phyloP scores from a whole-genome alignment of 2,329 filamentous ascomycete species.

The Zalaria sp. region DNA sequence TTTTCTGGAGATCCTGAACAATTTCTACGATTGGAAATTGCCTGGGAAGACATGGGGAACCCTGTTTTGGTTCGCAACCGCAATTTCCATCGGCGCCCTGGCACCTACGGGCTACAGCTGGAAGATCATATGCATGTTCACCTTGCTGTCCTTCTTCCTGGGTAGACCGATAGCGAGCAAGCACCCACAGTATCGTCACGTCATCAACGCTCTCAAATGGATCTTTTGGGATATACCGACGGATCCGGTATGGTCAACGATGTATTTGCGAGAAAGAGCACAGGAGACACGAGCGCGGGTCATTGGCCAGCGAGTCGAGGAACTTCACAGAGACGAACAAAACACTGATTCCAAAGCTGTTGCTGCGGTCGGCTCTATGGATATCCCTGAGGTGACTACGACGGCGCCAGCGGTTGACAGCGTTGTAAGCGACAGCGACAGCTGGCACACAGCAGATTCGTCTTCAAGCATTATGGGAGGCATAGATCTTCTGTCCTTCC shows the following conservation, averaged over 20 bases:
- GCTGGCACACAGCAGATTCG: slow-evolving; percentile 10
- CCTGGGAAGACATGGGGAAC: slow-evolving; percentile 19
- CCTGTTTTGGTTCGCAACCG: slow-evolving; percentile 19
- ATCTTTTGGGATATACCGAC: slow-evolving; percentile 26
- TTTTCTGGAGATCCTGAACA: slow-evolving; percentile 21
- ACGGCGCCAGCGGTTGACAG: slow-evolving; percentile 1
- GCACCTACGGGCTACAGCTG: slow-evolving; percentile 21
- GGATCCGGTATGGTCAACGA: slow-evolving; percentile 19
- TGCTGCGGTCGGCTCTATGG: background rate
- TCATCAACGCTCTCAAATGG: slow-evolving; percentile 22
- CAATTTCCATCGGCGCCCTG: slow-evolving; percentile 16
- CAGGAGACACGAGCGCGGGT: slow-evolving; percentile 12
- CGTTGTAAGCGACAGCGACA: slow-evolving; percentile 5
- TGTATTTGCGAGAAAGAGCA: slow-evolving; percentile 15
- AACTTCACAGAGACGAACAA: slow-evolving; percentile 2
- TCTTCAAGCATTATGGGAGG: slow-evolving; percentile 8
- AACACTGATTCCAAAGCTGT: background rate
- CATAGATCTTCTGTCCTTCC: slow-evolving; percentile 13
- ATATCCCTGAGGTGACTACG: background rate
- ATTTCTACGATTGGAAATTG: slow-evolving; percentile 23
- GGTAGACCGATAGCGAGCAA: slow-evolving; percentile 20
- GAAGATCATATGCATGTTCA: slow-evolving; percentile 20
- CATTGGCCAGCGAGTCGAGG: slow-evolving; percentile 10
- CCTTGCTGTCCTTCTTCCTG: slow-evolving; percentile 22
- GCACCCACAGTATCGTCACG: slow-evolving; percentile 21